phyloP scores from a whole-genome alignment of 768 basidiomycete genomes.

The Flagelloscypha sp. region DNA sequence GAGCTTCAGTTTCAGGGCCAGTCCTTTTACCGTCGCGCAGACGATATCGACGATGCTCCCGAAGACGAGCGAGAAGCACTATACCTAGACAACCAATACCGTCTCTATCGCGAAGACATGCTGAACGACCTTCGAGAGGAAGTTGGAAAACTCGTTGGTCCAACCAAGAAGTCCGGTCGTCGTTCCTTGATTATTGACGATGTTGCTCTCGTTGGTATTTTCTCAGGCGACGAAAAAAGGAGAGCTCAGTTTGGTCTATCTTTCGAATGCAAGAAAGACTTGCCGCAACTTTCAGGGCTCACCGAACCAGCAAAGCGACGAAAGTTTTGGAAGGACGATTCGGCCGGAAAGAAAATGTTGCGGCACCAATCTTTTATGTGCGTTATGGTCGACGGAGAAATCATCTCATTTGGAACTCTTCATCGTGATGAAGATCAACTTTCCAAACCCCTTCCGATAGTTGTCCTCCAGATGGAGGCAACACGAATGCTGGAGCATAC shows the following conservation, averaged over 20 bases:
- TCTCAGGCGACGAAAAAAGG: slow-evolving; percentile 19
- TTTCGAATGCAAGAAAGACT: slow-evolving; percentile 26
- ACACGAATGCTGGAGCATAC: slow-evolving; percentile 27
- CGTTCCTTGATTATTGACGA: slow-evolving; percentile 32
- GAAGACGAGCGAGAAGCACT: slow-evolving; percentile 19
- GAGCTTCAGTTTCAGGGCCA: slow-evolving; percentile 22
- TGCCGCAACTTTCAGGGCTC: slow-evolving; percentile 26
- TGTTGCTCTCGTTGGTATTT: slow-evolving; percentile 27
- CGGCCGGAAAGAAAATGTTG: slow-evolving; percentile 30
- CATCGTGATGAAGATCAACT: slow-evolving; percentile 47
- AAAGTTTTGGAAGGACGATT: slow-evolving; percentile 28
- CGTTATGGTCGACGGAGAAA: slow-evolving; percentile 37
- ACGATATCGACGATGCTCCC: slow-evolving; percentile 21
- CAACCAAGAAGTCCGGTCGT: slow-evolving; percentile 31
- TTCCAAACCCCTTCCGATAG: slow-evolving; percentile 34
- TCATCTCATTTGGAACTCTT: slow-evolving; percentile 47
- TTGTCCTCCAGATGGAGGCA: slow-evolving; percentile 48
- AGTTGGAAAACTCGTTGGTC: slow-evolving; percentile 23
- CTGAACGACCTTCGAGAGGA: slow-evolving; percentile 29
- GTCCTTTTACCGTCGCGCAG: slow-evolving; percentile 26
- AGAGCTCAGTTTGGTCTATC: slow-evolving; percentile 32
- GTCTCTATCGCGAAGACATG: slow-evolving; percentile 37
- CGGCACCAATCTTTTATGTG: slow-evolving; percentile 49
- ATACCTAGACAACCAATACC: slow-evolving; percentile 37
- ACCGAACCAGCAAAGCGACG: slow-evolving; percentile 25